Evolutionary conservation across 2,329 filamentous ascomycete genomes (phyloP), one percentile per base, ranked within the genome.

Genomic region (Penicillium expansum): DNA sequence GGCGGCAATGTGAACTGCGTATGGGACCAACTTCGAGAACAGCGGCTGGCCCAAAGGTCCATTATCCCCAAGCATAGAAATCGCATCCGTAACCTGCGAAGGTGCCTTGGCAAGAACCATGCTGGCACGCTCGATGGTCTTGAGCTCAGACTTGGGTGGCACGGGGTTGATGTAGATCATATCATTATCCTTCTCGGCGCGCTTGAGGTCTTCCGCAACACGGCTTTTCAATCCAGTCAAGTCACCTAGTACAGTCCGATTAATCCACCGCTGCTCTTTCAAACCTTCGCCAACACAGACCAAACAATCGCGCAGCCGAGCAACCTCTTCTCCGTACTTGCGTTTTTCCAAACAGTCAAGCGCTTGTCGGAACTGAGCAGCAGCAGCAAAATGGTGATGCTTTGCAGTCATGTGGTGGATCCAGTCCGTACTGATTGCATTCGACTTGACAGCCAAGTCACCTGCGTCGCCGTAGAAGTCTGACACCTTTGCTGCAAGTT

Each of bases 321-420:
- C 91, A 20, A 99, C 88, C 77, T 99, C 94, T 71, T 99, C 94
- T 47, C 94, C 94, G 64, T 97, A 99, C 69, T 88, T 95, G 48
- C 89, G 82, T 82, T 96, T 97, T 76, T 97, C 94, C 14, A 99
- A 74, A 65, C 91, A 94, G 69, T 97, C 92, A 61, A 91, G 88
- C 0, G 94, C 91, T 27, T 93, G 91, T 14, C 94, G 83, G 67
- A 93, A 97, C 71, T 99, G 94, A 0, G 94, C 94, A 0, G 94
- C 94, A 0, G 91, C 93, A 1, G 93, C 92, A 76, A 99, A 97
- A 74, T 97, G 94, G 70, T 97, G 90, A 69, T 97, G 92, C 73
- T 97, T 99, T 6, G 93, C 94, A 27, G 90, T 92, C 83, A 95
- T 92, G 71, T 97, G 93, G 74, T 97, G 93, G 65, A 99, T 97